Evolutionary conservation across 1,284 basidiomycete genomes (phyloP).

Genomic region (Malassezia furfur): DNA sequence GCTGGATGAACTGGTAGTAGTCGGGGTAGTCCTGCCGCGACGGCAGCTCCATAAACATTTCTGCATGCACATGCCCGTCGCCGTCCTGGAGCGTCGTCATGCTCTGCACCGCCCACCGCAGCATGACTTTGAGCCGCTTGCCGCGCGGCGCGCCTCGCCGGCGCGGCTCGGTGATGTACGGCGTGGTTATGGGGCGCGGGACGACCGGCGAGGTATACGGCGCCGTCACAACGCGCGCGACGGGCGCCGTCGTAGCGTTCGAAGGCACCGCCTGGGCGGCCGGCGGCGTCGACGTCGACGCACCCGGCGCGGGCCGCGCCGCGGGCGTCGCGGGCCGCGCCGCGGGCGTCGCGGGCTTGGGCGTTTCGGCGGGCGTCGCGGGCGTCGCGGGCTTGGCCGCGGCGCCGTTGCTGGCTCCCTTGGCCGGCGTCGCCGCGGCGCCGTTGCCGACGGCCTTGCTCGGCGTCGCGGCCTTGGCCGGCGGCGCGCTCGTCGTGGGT

Average conservation of each 20-base stretch:
- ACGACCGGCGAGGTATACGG: background rate
- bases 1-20: conserved; percentile 40
- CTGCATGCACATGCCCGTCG: conserved; percentile 22
- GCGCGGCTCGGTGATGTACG: conserved; percentile 6
- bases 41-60: conserved; percentile 37
- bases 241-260: background rate
- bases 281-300: background rate
- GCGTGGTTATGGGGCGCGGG: conserved; percentile 1
- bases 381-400: background rate
- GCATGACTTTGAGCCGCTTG: conserved; percentile 38
- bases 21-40: conserved; percentile 33
- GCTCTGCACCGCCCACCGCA: conserved; percentile 28
- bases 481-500: background rate
- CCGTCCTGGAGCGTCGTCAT: conserved; percentile 21
- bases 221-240: background rate
- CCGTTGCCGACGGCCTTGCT: background rate
- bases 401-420: background rate
- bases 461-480: background rate
- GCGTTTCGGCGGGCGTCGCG: background rate
- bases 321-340: background rate
- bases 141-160: conserved; percentile 28
- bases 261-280: background rate
- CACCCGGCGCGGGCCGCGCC: background rate
- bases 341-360: background rate
- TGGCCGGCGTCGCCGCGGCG: background rate